Evolutionary conservation across 2,329 filamentous ascomycete genomes (phyloP).

Genomic region (Pseudohalonectria lignicola): DNA sequence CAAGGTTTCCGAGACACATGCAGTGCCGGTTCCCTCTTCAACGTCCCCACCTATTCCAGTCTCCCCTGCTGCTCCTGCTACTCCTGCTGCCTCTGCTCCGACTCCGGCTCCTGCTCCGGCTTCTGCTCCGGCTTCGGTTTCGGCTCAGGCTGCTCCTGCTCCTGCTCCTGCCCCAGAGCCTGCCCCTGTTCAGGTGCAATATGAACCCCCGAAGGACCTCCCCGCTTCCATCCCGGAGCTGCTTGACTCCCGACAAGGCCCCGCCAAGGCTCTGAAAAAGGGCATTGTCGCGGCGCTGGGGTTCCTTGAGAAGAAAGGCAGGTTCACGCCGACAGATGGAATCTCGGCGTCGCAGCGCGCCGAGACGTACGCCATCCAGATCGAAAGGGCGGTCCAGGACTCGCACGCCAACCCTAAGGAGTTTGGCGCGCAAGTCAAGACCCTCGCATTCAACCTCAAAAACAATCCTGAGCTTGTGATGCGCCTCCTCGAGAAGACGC

Average conservation of each 20-base stretch:
- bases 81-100: neutral
- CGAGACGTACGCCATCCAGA: constrained; percentile 61
- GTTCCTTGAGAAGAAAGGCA: constrained; percentile 53
- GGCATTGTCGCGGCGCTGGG: constrained; percentile 56
- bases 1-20: constrained; percentile 41
- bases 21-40: constrained; percentile 17
- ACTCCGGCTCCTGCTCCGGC: too few species aligned
- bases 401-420: constrained; percentile 40
- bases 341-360: constrained; percentile 53
- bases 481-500: constrained; percentile 59
- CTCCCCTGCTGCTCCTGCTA: neutral
- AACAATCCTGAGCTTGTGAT: constrained; percentile 70
- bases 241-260: constrained; percentile 52
- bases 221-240: constrained; percentile 41
- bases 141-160: constrained; percentile 5
- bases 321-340: constrained; percentile 51
- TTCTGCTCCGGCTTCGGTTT: too few species aligned
- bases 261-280: constrained; percentile 61
- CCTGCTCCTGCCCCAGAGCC: constrained; percentile 6
- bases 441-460: constrained; percentile 79
- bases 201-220: constrained; percentile 40
- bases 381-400: constrained; percentile 62
- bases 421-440: constrained; percentile 56
- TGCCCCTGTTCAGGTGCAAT: constrained; percentile 17
- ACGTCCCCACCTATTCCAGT: too few species aligned